Conservation (phyloP, 108 stramenopile genomes). For the Pseudonitzschia multistriata region DNA sequence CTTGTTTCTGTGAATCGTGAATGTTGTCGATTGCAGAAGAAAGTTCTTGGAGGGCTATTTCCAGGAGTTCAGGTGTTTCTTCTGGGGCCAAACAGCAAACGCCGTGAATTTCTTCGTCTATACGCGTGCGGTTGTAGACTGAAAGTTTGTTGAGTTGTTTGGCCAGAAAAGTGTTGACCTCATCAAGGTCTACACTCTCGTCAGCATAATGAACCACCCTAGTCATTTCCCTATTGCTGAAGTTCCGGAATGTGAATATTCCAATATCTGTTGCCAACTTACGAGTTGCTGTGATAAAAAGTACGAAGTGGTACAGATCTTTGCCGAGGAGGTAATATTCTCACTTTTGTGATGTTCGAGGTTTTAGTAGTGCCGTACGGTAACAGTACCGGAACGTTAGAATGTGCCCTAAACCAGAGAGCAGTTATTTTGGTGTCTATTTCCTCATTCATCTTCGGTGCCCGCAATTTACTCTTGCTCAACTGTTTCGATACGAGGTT, state of each 20-base stretch:
- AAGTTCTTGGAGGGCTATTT: not conserved
- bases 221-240: not conserved
- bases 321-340: no score
- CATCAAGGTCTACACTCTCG: not conserved
- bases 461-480: no score
- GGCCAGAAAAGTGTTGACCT: constrained; percentile 21
- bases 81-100: constrained; percentile 4
- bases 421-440: no score
- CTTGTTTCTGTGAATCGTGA: not conserved
- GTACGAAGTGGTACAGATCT: no score
- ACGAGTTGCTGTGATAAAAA: not conserved
- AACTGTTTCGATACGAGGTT: no score
- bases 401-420: no score
- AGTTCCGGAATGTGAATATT: not conserved
- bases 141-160: constrained; percentile 25
- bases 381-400: no score
- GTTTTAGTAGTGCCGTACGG: no score
- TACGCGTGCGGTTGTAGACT: not conserved
- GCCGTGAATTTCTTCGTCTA: constrained; percentile 37
- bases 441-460: no score
- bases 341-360: no score
- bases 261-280: not conserved
- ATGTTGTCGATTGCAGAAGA: not conserved
- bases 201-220: not conserved
- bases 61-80: constrained; percentile 15